Percentiles rank a stretch among this genome's conserved stretches.
phyloP scores from a whole-genome alignment of 257 asterid genomes.

The Scutellaria barbata region DNA sequence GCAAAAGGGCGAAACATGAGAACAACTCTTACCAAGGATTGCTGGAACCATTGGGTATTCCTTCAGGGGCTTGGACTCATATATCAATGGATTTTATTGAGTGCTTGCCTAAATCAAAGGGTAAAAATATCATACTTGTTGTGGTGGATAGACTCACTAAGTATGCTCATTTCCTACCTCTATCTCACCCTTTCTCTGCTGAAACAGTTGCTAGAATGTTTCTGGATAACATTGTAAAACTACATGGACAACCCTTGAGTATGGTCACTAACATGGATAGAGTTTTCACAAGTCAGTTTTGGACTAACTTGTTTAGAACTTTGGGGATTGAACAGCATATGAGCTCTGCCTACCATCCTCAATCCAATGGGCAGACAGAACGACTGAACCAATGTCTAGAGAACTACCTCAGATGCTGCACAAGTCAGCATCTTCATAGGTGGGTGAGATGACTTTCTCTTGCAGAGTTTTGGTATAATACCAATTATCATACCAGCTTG shows the following conservation, averaged over 20 bases:
- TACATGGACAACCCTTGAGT: background rate
- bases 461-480: too few species aligned
- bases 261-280: background rate
- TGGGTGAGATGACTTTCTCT: too few species aligned
- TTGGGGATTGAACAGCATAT: background rate
- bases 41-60: background rate
- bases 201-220: background rate
- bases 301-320: background rate
- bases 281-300: background rate
- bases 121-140: background rate
- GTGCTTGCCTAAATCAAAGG: background rate
- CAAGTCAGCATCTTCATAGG: too few species aligned
- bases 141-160: background rate
- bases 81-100: conserved; percentile 12
- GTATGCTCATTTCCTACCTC: too few species aligned
- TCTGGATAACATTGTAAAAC: background rate
- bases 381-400: too few species aligned
- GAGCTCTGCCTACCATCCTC: too few species aligned
- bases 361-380: too few species aligned
- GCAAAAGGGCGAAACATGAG: too few species aligned
- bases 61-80: background rate
- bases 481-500: too few species aligned
- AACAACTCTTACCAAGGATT: too few species aligned
- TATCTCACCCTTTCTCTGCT: background rate
- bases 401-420: too few species aligned